Percentiles rank a stretch among this genome's conserved stretches.
phyloP scores from a whole-genome alignment of 2,329 filamentous ascomycete genomes.

The Teratosphaeria epicoccoides region DNA sequence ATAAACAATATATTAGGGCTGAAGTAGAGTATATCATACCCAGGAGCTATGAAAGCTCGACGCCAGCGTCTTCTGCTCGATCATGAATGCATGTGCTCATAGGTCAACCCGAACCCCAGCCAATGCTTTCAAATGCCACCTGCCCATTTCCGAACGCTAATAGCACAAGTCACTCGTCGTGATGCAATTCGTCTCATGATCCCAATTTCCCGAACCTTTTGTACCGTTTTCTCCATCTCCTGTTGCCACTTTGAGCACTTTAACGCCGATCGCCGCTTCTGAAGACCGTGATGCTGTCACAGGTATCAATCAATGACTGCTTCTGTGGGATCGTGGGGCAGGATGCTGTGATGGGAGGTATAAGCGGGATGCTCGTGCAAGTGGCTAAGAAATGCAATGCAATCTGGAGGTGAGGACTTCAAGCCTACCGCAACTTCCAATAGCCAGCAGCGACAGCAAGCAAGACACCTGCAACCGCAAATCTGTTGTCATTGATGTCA shows the following conservation, averaged over 20 bases:
- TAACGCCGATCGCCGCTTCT: not conserved
- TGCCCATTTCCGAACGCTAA: not conserved
- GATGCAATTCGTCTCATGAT: not conserved
- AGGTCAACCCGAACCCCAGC: not conserved
- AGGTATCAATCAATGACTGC: not conserved
- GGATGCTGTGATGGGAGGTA: not conserved
- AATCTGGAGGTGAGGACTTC: not conserved
- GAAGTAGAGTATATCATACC: no score
- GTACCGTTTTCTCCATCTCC: not conserved
- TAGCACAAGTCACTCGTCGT: not conserved
- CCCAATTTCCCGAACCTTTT: not conserved
- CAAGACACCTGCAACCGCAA: slow-evolving; percentile 3
- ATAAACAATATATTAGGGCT: no score
- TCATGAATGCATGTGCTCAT: not conserved
- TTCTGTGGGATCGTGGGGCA: not conserved
- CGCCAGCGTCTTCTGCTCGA: not conserved
- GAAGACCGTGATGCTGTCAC: not conserved
- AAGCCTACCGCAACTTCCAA: slow-evolving; percentile 7
- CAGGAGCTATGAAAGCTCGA: no score
- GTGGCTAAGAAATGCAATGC: not conserved
- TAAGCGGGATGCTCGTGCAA: not conserved
- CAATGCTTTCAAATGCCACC: not conserved
- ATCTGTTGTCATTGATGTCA: not conserved
- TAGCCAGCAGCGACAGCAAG: slow-evolving; percentile 4
- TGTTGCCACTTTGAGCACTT: not conserved